Conservation (phyloP, 257 asterid species). For the Solanum etuberosum region DNA sequence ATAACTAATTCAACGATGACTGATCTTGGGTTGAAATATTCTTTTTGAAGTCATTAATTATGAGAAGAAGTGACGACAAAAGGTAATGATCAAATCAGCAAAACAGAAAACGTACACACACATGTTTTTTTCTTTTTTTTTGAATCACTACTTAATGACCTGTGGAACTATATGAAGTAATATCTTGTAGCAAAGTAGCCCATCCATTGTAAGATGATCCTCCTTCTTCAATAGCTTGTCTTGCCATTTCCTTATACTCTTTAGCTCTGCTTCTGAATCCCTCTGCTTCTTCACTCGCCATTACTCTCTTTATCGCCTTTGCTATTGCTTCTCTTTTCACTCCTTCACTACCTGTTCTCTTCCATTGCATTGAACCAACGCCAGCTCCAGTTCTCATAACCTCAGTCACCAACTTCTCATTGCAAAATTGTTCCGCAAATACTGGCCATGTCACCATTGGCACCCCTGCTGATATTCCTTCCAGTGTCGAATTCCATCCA, state of each 20-base stretch:
- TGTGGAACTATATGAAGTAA: conserved; percentile 3
- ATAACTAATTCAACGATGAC: no score
- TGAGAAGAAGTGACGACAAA: not conserved
- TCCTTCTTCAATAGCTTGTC: conserved; percentile 20
- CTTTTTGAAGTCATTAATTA: not conserved
- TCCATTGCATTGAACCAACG: conserved; percentile 28
- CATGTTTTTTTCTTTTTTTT: not conserved
- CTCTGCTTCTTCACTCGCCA: conserved; percentile 23
- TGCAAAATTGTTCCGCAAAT: conserved; percentile 28
- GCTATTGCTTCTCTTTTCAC: conserved; percentile 28
- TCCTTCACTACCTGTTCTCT: conserved; percentile 12
- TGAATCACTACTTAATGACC: not conserved
- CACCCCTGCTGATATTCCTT: conserved; percentile 33
- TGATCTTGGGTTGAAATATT: not conserved
- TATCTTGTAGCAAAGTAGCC: conserved; percentile 25
- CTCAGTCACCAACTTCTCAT: conserved; percentile 31
- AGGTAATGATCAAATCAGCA: not conserved
- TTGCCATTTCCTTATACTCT: conserved; percentile 22
- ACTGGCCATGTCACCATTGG: conserved; percentile 50
- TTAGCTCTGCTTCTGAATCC: conserved; percentile 27
- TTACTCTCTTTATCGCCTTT: conserved; percentile 17
- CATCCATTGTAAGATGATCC: conserved; percentile 55
- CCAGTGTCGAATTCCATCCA: conserved; percentile 47
- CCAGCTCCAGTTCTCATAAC: conserved; percentile 21
- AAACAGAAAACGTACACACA: not conserved